Base-by-base conservation (phyloP, 768 basidiomycete species). In the Rhizopogon vinicolor region DNA sequence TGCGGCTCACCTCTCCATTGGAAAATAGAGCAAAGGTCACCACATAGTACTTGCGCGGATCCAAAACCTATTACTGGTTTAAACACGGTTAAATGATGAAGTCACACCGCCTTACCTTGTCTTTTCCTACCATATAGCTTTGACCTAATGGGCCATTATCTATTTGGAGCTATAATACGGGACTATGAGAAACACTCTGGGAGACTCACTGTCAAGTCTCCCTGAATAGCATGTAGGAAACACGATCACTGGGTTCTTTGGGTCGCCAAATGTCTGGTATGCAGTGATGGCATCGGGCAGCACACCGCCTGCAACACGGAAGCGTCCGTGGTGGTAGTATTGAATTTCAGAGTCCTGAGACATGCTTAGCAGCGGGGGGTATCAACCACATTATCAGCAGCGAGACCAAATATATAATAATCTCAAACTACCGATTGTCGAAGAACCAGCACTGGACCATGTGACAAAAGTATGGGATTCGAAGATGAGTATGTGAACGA, bases 211-310 rank as follows among this genome's bases (percentile, higher is more conserved):
- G 59, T 76, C 80, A 12, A 84, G 71, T 44, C 76, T 77, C 31
- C 68, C 81, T 1, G 81, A 81, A 60, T 79, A 84, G 56, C 81
- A 84, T 4, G 81, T 83, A 4, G 82, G 82, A 62, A 81, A 83
- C 14, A 84, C 79, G 33, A 83, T 74, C 62, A 81, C 84, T 3
- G 83, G 83, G 45, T 81, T 83, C 16, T 64, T 62, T 2, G 75
- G 72, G 58, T 80, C 66, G 14, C 83, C 83, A 57, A 81, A 83
- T 0, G 81, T 82, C 50, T 79, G 71, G 60, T 80, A 84, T 18
- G 83, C 82, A n/a, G 83, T 84, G 25, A 82, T 62, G 6, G 83
- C 82, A 54, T 82, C 75, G 3, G 83, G 81, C 18, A 84, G 64
- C 3, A 78, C 67, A 12, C 83, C 83, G 8, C 83, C 82, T 52